A percentile compares a stretch with the other conserved stretches of the same genome.
These are phyloP conservation scores for Fusarium heterosporum DNA, from an alignment of 2,329 filamentous ascomycete species.

Conservation along the genomic window DNA sequence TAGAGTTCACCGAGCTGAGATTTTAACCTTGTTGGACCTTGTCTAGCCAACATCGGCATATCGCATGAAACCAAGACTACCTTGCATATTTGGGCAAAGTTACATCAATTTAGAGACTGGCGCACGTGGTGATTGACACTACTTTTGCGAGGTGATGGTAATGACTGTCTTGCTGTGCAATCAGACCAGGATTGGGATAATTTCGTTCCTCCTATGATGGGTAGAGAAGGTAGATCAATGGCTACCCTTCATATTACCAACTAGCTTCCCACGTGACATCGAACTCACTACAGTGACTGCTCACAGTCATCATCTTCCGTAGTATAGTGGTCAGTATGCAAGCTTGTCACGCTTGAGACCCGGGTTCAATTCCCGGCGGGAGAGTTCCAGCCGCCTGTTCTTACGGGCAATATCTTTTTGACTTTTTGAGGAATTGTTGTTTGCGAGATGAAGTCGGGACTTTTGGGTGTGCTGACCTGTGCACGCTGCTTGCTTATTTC, in stretches of 20 bases:
- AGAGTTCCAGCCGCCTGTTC: conserved; percentile 27
- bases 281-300: conserved; percentile 28
- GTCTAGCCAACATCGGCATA: conserved; percentile 1
- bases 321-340: conserved; percentile 37
- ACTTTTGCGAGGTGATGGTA: conserved; percentile 3
- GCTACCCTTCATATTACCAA: not conserved
- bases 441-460: too few relatives aligned
- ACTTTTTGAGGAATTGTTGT: accelerated
- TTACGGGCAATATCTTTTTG: not conserved
- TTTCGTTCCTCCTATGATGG: not conserved
- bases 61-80: conserved; percentile 6
- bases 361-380: conserved; percentile 34
- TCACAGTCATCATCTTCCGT: conserved; percentile 32
- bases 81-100: not conserved
- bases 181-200: too few relatives aligned
- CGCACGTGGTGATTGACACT: not conserved
- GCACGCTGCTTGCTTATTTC: too few relatives aligned
- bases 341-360: conserved; percentile 34
- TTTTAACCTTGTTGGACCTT: not conserved
- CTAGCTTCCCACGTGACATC: not conserved
- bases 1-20: conserved; percentile 1
- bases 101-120: conserved; percentile 11
- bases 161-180: not conserved
- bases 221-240: not conserved
- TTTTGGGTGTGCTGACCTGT: not conserved